Evolutionary conservation across 2,329 filamentous ascomycete species (phyloP).

Genomic region (Ceratocystis colombiana): DNA sequence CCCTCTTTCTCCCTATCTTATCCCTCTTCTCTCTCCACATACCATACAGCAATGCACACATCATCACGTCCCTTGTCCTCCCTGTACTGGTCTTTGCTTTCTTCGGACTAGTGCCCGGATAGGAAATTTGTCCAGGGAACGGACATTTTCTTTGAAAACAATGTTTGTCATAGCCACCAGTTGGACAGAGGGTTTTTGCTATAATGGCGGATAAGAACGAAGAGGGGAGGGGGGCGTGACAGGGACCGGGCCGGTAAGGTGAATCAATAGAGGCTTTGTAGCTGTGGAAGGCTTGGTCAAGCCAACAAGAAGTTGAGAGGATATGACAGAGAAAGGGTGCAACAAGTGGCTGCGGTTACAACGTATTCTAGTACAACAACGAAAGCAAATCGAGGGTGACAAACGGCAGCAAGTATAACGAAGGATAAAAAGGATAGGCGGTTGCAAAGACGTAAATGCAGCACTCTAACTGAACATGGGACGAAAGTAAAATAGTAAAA

Average conservation of each 20-base stretch:
- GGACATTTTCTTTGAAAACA: conserved; percentile 16
- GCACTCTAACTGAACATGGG: too few species aligned
- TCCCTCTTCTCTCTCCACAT: not conserved
- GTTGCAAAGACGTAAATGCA: too few species aligned
- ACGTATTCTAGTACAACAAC: too few species aligned
- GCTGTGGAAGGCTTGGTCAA: not conserved
- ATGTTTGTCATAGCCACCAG: conserved; percentile 14
- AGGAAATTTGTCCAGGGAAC: conserved; percentile 15
- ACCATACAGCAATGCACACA: not conserved
- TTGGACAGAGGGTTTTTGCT: not conserved
- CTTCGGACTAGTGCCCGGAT: conserved; percentile 14
- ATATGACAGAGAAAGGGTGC: not conserved
- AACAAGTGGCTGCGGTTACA: too few species aligned
- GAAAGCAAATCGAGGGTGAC: too few species aligned
- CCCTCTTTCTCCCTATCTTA: not conserved
- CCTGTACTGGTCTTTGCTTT: conserved; percentile 1
- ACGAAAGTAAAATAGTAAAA: not conserved
- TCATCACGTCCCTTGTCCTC: not conserved
- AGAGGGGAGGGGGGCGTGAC: not conserved
- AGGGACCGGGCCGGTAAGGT: conserved; percentile 13
- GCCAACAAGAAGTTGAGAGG: not conserved
- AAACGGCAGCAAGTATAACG: too few species aligned
- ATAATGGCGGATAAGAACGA: not conserved
- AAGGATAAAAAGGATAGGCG: too few species aligned
- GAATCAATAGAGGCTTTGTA: conserved; percentile 1